Conservation (phyloP, 306 rosid genomes). For the Vigna trinervia region DNA sequence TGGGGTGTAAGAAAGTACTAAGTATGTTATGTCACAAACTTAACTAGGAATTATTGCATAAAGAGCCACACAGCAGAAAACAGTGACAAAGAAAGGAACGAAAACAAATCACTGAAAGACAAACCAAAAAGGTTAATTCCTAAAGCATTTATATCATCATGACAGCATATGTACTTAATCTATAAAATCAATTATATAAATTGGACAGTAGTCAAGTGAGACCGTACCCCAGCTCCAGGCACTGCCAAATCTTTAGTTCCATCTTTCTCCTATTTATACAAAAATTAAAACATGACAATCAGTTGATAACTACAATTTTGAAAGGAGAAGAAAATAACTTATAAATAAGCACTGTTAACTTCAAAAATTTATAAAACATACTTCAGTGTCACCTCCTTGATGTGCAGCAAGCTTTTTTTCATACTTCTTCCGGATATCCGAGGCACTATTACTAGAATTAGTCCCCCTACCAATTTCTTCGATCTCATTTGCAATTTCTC, state of each 20-base stretch:
- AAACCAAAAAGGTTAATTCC: slow-evolving; percentile 37
- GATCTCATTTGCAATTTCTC: slow-evolving; percentile 80
- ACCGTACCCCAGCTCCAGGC: slow-evolving; percentile 98
- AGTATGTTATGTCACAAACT: not conserved
- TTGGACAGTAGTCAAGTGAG: slow-evolving; percentile 7
- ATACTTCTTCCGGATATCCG: slow-evolving; percentile 94
- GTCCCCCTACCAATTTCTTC: slow-evolving; percentile 84
- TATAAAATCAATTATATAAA: slow-evolving; percentile 38
- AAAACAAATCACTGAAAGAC: slow-evolving; percentile 5
- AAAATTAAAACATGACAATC: slow-evolving; percentile 47
- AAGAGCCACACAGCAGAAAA: slow-evolving; percentile 26
- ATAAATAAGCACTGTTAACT: slow-evolving; percentile 11
- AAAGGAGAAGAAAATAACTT: slow-evolving; percentile 12
- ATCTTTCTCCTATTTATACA: slow-evolving; percentile 69
- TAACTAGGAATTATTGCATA: slow-evolving; percentile 10
- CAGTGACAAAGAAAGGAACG: not conserved
- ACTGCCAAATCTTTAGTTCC: slow-evolving; percentile 81
- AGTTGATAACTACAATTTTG: slow-evolving; percentile 29
- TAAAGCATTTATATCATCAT: slow-evolving; percentile 38
- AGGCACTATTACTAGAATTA: slow-evolving; percentile 66
- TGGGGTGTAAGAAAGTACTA: not conserved
- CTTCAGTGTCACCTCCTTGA: slow-evolving; percentile 74
- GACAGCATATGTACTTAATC: slow-evolving; percentile 24
- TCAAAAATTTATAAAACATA: slow-evolving; percentile 52
- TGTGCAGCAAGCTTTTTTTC: slow-evolving; percentile 89